A percentile compares a stretch with the other conserved stretches of the same genome.
Conservation (phyloP, 306 rosid species). For the Ormosia semicastrata region DNA sequence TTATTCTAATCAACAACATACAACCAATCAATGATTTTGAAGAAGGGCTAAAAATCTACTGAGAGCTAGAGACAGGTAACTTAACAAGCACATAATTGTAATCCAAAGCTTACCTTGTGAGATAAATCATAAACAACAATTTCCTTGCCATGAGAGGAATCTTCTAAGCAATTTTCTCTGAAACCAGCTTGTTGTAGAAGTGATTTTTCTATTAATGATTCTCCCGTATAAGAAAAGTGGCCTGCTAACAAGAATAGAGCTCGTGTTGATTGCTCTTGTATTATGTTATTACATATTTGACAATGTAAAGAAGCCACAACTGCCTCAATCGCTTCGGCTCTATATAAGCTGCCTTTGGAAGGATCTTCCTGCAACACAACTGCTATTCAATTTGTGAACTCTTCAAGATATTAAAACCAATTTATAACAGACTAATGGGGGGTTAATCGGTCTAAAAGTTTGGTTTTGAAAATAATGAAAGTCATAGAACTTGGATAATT, state of each 20-base stretch:
- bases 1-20: conserved; percentile 29
- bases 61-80: neutral
- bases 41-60: neutral
- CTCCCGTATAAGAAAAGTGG: conserved; percentile 50
- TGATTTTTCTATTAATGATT: conserved; percentile 48
- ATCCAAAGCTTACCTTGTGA: conserved; percentile 35
- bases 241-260: conserved; percentile 67
- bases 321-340: conserved; percentile 75
- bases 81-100: neutral
- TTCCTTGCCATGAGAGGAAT: conserved; percentile 39
- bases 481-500: neutral
- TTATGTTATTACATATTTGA: conserved; percentile 25
- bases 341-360: conserved; percentile 47
- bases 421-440: neutral
- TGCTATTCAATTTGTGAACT: conserved; percentile 55
- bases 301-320: conserved; percentile 52
- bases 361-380: conserved; percentile 71
- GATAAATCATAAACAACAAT: conserved; percentile 28
- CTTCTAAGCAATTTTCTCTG: conserved; percentile 29
- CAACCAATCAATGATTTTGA: neutral
- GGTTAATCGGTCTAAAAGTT: neutral
- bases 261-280: conserved; percentile 58
- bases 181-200: conserved; percentile 66
- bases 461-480: neutral
- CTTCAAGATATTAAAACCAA: conserved; percentile 11